Percentiles rank a stretch among this genome's conserved stretches.
Conservation (phyloP, 768 basidiomycete species). For the Pisolithus tinctorius region DNA sequence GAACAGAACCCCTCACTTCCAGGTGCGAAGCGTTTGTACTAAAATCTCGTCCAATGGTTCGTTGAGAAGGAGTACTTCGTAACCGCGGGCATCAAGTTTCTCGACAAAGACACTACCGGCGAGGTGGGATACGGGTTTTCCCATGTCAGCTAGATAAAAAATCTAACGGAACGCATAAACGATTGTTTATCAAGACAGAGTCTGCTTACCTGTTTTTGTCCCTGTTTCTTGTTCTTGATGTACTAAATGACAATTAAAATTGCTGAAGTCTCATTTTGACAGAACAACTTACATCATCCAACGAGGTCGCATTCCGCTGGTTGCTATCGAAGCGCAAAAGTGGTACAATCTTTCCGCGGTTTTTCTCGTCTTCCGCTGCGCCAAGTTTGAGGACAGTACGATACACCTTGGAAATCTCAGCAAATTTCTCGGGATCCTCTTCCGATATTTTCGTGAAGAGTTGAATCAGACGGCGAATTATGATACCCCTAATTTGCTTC, state of each 20-base stretch:
- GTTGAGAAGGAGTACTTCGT: slow-evolving; percentile 85
- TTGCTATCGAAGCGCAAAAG: slow-evolving; percentile 76
- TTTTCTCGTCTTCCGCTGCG: slow-evolving; percentile 76
- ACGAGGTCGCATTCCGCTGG: slow-evolving; percentile 60
- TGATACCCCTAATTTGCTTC: slow-evolving; percentile 73
- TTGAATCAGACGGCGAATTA: slow-evolving; percentile 76
- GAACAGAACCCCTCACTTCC: slow-evolving; percentile 58
- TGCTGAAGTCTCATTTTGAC: background rate
- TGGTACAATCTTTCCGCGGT: slow-evolving; percentile 66
- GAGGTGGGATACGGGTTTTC: slow-evolving; percentile 65
- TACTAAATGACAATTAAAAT: slow-evolving; percentile 43
- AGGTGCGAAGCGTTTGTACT: slow-evolving; percentile 62
- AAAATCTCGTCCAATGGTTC: slow-evolving; percentile 92
- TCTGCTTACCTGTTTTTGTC: slow-evolving; percentile 68
- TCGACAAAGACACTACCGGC: slow-evolving; percentile 92
- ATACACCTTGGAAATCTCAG: slow-evolving; percentile 61
- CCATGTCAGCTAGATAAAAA: slow-evolving; percentile 91
- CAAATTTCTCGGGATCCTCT: slow-evolving; percentile 61
- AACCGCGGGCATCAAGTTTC: slow-evolving; percentile 89
- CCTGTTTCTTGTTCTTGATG: slow-evolving; percentile 78
- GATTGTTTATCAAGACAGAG: background rate
- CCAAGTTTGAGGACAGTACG: slow-evolving; percentile 86
- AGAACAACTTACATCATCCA: slow-evolving; percentile 54
- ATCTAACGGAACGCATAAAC: slow-evolving; percentile 40
- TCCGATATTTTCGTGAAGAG: slow-evolving; percentile 56